phyloP scores from a whole-genome alignment of 257 asterid genomes.

The Capsicum baccatum region DNA sequence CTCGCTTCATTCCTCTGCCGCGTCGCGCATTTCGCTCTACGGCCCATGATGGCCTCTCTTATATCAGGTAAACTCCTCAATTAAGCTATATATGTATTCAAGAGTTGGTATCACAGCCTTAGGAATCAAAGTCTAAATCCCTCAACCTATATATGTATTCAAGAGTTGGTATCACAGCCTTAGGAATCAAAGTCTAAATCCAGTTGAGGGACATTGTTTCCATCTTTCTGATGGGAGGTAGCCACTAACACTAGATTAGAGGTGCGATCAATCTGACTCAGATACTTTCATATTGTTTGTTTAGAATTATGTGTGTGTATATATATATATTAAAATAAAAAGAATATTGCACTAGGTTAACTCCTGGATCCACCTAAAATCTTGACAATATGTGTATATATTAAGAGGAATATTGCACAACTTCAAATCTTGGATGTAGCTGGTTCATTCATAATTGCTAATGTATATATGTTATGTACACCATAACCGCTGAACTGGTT shows the following conservation, averaged over 20 bases:
- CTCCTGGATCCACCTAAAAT: not conserved
- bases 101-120: not conserved
- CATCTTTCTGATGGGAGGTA: not conserved
- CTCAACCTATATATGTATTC: not conserved
- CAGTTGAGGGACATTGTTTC: not conserved
- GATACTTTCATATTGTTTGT: no score
- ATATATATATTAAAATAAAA: no score
- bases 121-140: slow-evolving; percentile 13
- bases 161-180: not conserved
- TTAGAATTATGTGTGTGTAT: no score
- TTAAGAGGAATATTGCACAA: not conserved
- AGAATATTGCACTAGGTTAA: not conserved
- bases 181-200: slow-evolving; percentile 15
- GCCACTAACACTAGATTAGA: no score
- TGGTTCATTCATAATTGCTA: not conserved
- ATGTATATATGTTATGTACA: not conserved
- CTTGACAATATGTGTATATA: not conserved
- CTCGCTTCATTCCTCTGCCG: slow-evolving; percentile 41
- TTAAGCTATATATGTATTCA: not conserved
- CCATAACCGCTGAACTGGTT: not conserved
- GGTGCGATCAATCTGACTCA: no score
- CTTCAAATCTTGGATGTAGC: slow-evolving; percentile 1
- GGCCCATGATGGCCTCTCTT: slow-evolving; percentile 64
- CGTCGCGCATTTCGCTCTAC: slow-evolving; percentile 43
- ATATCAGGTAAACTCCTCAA: slow-evolving; percentile 60